phyloP scores from a whole-genome alignment of 768 basidiomycete species.

The Pisolithus orientalis region DNA sequence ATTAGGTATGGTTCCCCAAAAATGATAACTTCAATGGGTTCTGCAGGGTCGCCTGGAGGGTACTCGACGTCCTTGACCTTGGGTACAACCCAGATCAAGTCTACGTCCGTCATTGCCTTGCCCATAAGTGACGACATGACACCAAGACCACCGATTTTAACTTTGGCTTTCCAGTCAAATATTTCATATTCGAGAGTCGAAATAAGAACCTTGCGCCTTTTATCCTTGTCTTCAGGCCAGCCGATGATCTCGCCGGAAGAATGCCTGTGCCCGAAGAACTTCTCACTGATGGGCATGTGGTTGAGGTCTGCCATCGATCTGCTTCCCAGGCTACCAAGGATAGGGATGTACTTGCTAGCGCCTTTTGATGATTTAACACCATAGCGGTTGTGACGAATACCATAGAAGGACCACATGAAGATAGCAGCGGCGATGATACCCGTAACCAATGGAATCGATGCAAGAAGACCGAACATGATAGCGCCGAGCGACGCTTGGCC shows the following conservation, averaged over 20 bases:
- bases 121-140: conserved; percentile 98
- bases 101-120: conserved; percentile 96
- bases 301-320: conserved; percentile 66
- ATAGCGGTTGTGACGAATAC: conserved; percentile 90
- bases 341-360: conserved; percentile 81
- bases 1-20: conserved; percentile 95
- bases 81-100: conserved; percentile 88
- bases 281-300: conserved; percentile 53
- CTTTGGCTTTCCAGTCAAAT: conserved; percentile 95
- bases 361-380: conserved; percentile 73
- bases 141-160: conserved; percentile 96
- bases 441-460: conserved; percentile 79
- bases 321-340: conserved; percentile 58
- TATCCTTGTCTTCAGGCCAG: conserved; percentile 93
- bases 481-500: conserved; percentile 77
- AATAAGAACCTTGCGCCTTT: conserved; percentile 87
- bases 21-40: conserved; percentile 94
- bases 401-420: conserved; percentile 97
- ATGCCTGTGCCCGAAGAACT: conserved; percentile 55
- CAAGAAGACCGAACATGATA: conserved; percentile 81
- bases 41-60: conserved; percentile 83
- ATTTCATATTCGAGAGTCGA: conserved; percentile 94
- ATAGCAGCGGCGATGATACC: conserved; percentile 73
- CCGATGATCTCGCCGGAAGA: conserved; percentile 72
- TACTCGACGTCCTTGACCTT: conserved; percentile 95